A percentile compares a stretch with the other conserved stretches of the same genome.
phyloP scores from a whole-genome alignment of 306 rosid genomes.

The Rosa lucieae region DNA sequence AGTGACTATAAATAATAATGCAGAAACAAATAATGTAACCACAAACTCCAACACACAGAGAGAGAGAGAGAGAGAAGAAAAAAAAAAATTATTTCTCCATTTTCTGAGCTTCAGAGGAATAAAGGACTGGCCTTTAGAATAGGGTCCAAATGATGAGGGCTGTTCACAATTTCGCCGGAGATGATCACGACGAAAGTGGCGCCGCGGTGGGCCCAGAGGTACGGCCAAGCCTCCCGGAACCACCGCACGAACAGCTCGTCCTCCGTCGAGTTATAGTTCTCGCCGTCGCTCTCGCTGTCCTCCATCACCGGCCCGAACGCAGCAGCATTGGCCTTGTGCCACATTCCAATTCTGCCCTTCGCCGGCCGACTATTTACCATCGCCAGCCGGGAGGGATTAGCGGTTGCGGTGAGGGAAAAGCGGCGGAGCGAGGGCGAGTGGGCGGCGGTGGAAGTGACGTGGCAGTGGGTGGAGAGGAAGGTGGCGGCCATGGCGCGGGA shows the following conservation, averaged over 20 bases:
- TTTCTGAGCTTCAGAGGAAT: slow-evolving; percentile 19
- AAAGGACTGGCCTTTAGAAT: slow-evolving; percentile 72
- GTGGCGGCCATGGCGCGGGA: slow-evolving; percentile 39
- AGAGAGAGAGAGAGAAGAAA: too few species aligned
- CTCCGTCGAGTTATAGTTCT: slow-evolving; percentile 49
- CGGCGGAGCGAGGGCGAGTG: slow-evolving; percentile 12
- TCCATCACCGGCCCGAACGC: slow-evolving; percentile 19
- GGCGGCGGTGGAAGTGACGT: background rate
- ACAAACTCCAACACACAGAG: background rate
- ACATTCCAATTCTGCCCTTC: slow-evolving; percentile 19
- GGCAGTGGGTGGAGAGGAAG: slow-evolving; percentile 25
- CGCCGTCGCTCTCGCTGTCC: slow-evolving; percentile 38
- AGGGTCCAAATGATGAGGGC: slow-evolving; percentile 59
- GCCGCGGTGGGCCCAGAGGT: slow-evolving; percentile 82
- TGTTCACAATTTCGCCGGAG: slow-evolving; percentile 78
- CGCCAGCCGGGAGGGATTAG: slow-evolving; percentile 6
- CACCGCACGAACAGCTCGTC: slow-evolving; percentile 86
- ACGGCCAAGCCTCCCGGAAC: slow-evolving; percentile 96
- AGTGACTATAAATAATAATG: background rate
- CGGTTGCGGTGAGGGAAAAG: slow-evolving; percentile 6
- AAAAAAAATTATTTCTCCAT: background rate
- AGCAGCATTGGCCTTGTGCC: slow-evolving; percentile 27
- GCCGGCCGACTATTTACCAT: background rate
- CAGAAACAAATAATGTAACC: background rate
- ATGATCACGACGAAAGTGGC: slow-evolving; percentile 75